A percentile compares a stretch with the other conserved stretches of the same genome.
Evolutionary conservation across 2,329 filamentous ascomycete genomes (phyloP).

Genomic region (Ophiostoma ips): DNA sequence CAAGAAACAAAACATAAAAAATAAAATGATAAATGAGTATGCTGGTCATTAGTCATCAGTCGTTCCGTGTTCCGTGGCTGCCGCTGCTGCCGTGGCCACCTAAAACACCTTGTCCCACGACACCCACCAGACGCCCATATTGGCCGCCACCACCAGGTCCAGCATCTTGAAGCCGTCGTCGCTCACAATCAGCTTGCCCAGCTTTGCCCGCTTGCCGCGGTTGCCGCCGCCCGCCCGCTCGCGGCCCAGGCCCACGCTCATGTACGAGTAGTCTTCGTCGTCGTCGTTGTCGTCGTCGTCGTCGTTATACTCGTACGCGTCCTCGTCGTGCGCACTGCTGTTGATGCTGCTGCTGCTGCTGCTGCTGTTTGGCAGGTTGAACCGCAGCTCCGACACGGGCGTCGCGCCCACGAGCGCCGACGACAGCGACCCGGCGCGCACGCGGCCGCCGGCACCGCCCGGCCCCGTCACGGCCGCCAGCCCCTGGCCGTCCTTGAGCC

Average conservation of each 20-base stretch:
- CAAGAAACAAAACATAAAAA: background rate
- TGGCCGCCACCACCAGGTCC: constrained; percentile 80
- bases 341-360: constrained; percentile 17
- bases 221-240: constrained; percentile 80
- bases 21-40: background rate
- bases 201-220: constrained; percentile 73
- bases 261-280: constrained; percentile 21
- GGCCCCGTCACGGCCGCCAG: constrained; percentile 8
- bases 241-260: constrained; percentile 51
- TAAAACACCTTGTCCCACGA: constrained; percentile 52
- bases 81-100: background rate
- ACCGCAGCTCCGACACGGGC: constrained; percentile 69
- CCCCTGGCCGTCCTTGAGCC: constrained; percentile 18
- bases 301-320: constrained; percentile 10
- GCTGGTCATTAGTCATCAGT: background rate
- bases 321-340: constrained; percentile 25
- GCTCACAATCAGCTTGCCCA: constrained; percentile 83
- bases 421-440: constrained; percentile 16
- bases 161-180: constrained; percentile 92
- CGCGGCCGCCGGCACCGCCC: background rate
- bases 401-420: constrained; percentile 24
- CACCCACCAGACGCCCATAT: constrained; percentile 88
- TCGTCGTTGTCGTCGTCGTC: constrained; percentile 19
- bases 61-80: no score
- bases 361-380: constrained; percentile 61